Evolutionary conservation across 768 basidiomycete genomes (phyloP), one percentile per base, ranked within the genome.

Genomic region (Gyrodon lividus): DNA sequence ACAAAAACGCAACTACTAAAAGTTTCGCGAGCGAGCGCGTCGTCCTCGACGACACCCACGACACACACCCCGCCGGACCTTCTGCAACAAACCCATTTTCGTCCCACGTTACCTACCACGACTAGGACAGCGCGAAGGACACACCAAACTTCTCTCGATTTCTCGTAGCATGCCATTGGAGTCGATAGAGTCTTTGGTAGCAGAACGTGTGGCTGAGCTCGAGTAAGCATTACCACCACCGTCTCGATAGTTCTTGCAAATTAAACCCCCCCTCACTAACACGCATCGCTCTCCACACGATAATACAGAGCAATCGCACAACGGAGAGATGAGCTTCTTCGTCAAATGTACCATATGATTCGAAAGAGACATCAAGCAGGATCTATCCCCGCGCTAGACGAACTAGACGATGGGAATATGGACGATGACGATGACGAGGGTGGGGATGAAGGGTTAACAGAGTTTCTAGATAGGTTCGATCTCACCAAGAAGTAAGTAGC

Each of bases 341-440:
- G 77, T 38, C 80, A 89, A 66, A 83, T 91, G 81, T 86, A 80
- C 70, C 69, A 71, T 46, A 79, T 91, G 74, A 76, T 88, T 43
- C 77, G 74, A 50, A 74, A 74, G 50, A 78, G 80, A 60, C 72
- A 78, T 46, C 72, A 71, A 56, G 60, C 77, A 39, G 77, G 77
- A 20, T 53, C 71, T 30, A 55, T 77, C 34, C 61, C 79, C 26
- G 54, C 62, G 13, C 49, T 74, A 16, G 66, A 73, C 20, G 74
- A 75, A 31, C 67, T 74, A 43, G 74, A 73, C 23, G 5, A 19
- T 24, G 48, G 35, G 30, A 51, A 43, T n/a, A n/a, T n/a, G n/a
- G n/a, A n/a, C n/a, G n/a, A n/a, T n/a, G n/a, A n/a, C 20, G 56
- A 52, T 8, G 77, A 74, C 13, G 63, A 60, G 16, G 78, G 75